phyloP scores from a whole-genome alignment of 2,329 filamentous ascomycete species.

The Aureobasidium lini region DNA sequence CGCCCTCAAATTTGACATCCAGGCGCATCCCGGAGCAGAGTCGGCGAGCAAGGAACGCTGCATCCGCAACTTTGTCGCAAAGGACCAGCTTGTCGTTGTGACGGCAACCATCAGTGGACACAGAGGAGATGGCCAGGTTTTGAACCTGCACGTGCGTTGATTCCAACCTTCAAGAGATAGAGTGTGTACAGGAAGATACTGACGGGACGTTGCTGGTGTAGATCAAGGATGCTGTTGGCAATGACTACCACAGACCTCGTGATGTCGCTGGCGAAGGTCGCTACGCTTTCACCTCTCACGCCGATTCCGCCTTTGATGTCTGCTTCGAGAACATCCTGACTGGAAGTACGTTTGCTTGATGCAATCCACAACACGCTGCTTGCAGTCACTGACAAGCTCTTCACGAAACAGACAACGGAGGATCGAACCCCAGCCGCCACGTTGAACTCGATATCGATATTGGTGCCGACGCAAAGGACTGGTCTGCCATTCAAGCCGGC shows the following conservation, averaged over 20 bases:
- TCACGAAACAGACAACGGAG: constrained; percentile 25
- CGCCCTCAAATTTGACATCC: constrained; percentile 90
- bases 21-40: constrained; percentile 58
- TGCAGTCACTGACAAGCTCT: background rate
- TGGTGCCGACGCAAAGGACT: constrained; percentile 94
- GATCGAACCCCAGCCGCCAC: constrained; percentile 53
- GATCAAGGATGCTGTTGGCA: constrained; percentile 93
- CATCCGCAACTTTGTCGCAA: constrained; percentile 90
- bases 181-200: background rate
- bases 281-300: constrained; percentile 88
- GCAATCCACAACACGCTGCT: background rate
- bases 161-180: background rate
- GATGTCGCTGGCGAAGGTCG: constrained; percentile 88
- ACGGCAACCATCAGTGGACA: constrained; percentile 80
- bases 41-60: constrained; percentile 68
- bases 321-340: constrained; percentile 85
- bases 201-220: constrained; percentile 32
- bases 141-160: constrained; percentile 81
- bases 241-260: constrained; percentile 88
- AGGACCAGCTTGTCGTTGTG: constrained; percentile 90
- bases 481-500: constrained; percentile 88
- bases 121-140: constrained; percentile 82
- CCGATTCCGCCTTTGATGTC: constrained; percentile 88
- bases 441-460: constrained; percentile 94
- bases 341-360: constrained; percentile 49